phyloP scores from a whole-genome alignment of 2,329 filamentous ascomycete genomes.

The Fusarium circinatum region DNA sequence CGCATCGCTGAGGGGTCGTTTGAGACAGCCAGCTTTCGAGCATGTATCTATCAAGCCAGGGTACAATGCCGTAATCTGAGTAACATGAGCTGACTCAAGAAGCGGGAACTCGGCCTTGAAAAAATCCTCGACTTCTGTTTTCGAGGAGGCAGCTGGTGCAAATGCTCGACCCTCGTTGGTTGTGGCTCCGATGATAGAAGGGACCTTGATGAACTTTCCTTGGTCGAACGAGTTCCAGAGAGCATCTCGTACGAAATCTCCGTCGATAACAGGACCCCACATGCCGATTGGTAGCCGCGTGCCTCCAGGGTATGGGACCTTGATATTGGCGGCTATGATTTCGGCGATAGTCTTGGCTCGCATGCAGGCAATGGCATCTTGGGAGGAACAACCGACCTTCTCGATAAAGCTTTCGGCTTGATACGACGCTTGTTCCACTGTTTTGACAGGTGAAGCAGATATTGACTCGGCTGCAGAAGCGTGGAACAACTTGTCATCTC shows the following conservation, averaged over 20 bases:
- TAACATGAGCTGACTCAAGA: conserved; percentile 45
- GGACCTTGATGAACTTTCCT: conserved; percentile 64
- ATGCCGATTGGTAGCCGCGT: conserved; percentile 57
- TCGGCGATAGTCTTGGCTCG: conserved; percentile 53
- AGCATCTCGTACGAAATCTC: conserved; percentile 59
- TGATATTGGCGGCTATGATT: conserved; percentile 55
- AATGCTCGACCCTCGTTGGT: conserved; percentile 52
- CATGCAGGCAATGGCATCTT: conserved; percentile 57
- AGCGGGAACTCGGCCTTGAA: conserved; percentile 49
- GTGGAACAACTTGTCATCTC: conserved; percentile 60
- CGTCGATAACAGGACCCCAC: conserved; percentile 66
- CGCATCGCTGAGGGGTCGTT: conserved; percentile 48
- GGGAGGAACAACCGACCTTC: conserved; percentile 53
- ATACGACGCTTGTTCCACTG: conserved; percentile 59
- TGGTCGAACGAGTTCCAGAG: conserved; percentile 59
- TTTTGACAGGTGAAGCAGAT: conserved; percentile 61
- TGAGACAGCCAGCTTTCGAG: conserved; percentile 46
- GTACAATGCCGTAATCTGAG: conserved; percentile 48
- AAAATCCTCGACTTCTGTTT: conserved; percentile 46
- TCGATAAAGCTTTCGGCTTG: conserved; percentile 61
- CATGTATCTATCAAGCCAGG: conserved; percentile 48
- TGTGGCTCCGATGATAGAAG: conserved; percentile 58
- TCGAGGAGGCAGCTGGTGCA: conserved; percentile 46
- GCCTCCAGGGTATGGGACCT: conserved; percentile 47
- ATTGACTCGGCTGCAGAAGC: conserved; percentile 61